phyloP scores from a whole-genome alignment of 2,329 filamentous ascomycete genomes.

The Phaeosphaeria sp. region DNA sequence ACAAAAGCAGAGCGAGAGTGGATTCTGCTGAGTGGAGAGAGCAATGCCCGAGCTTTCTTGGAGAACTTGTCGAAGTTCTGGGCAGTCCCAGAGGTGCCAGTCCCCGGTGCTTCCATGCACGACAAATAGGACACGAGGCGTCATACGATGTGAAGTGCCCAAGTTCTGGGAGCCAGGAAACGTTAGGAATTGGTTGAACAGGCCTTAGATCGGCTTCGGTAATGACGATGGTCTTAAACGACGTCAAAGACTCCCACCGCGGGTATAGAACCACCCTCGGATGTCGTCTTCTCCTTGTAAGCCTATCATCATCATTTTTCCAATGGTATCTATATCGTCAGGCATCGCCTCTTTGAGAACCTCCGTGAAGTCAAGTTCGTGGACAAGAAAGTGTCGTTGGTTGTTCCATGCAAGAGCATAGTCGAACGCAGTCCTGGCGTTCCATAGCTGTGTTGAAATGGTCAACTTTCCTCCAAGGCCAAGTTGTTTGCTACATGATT shows the following conservation, averaged over 20 bases:
- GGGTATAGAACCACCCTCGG: slow-evolving; percentile 36
- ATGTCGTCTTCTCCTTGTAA: slow-evolving; percentile 39
- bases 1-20: slow-evolving; percentile 9
- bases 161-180: neutral
- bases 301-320: slow-evolving; percentile 35
- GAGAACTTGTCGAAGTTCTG: slow-evolving; percentile 2
- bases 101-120: slow-evolving; percentile 10
- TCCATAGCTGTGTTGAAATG: slow-evolving; percentile 39
- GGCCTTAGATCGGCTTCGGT: neutral
- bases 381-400: slow-evolving; percentile 35
- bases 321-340: slow-evolving; percentile 39
- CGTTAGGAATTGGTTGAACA: neutral
- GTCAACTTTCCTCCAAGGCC: slow-evolving; percentile 23
- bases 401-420: slow-evolving; percentile 43
- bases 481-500: slow-evolving; percentile 17
- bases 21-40: slow-evolving; percentile 3
- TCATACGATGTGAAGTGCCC: neutral
- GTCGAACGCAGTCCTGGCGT: slow-evolving; percentile 35
- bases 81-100: slow-evolving; percentile 8
- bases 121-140: neutral
- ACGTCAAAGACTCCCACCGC: slow-evolving; percentile 21
- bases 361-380: slow-evolving; percentile 35
- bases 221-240: neutral
- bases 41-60: slow-evolving; percentile 7
- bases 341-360: slow-evolving; percentile 27